phyloP scores from a whole-genome alignment of 2,329 filamentous ascomycete species.

The Arthrinium puccinioides region DNA sequence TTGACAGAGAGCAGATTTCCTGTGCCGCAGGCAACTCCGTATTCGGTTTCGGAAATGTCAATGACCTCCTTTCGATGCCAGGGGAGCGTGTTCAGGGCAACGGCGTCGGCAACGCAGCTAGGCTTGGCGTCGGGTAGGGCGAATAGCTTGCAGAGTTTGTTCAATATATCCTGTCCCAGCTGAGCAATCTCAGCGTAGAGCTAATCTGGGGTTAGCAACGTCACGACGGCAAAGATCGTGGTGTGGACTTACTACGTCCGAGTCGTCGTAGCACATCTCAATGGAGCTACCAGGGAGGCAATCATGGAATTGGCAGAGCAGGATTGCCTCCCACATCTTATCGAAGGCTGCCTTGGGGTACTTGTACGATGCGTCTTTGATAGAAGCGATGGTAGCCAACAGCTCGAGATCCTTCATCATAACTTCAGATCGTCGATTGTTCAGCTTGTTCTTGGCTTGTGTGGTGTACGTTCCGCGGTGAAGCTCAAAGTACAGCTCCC shows the following conservation, averaged over 20 bases:
- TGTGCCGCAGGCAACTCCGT: constrained; percentile 49
- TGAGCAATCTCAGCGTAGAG: constrained; percentile 79
- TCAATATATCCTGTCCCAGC: constrained; percentile 64
- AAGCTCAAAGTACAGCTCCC: constrained; percentile 95
- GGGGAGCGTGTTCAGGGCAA: constrained; percentile 77
- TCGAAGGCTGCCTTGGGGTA: constrained; percentile 95
- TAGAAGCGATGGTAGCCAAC: constrained; percentile 75
- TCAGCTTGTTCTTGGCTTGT: constrained; percentile 93
- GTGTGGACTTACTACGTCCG: constrained; percentile 55
- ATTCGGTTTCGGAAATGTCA: constrained; percentile 46
- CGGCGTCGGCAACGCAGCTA: constrained; percentile 36
- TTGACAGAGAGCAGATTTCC: constrained; percentile 46
- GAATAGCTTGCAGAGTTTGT: constrained; percentile 61
- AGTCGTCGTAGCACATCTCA: constrained; percentile 97
- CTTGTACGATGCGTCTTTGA: constrained; percentile 66
- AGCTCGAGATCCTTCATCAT: constrained; percentile 83
- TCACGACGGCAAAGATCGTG: not conserved
- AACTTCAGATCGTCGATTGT: constrained; percentile 82
- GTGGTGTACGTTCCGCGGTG: constrained; percentile 97
- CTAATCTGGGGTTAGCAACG: constrained; percentile 30
- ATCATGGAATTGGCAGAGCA: constrained; percentile 96
- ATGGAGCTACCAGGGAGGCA: constrained; percentile 92
- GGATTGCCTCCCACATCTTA: constrained; percentile 85
- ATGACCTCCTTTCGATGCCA: constrained; percentile 77
- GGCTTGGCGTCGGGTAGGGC: constrained; percentile 46